Evolutionary conservation across 1,284 basidiomycete species (phyloP), one percentile per base, ranked within the genome.

Genomic region (Pseudozyma sp.): DNA sequence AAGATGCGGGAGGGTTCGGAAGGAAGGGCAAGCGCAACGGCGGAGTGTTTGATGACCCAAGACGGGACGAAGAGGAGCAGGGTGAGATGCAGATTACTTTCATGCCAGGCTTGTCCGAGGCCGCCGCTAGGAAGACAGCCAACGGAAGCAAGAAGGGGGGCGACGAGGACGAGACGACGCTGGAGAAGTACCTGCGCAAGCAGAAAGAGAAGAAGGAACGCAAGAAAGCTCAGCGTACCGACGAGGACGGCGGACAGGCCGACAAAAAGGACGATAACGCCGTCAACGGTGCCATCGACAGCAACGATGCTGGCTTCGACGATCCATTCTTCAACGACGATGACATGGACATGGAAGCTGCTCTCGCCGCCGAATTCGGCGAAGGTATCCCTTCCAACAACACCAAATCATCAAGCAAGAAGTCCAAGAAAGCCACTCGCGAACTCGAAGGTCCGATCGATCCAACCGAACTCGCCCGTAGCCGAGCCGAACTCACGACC

Each of bases 251-350:
- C 6, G 66, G 24, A 9, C 40, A n/a, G n/a, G 40, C 40, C n/a
- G 13, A 16, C 40, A 51, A 66, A n/a, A 39, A 50, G 14, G 14
- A 59, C 6, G 65, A 29, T 3, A 51, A 39, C 46, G 50, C 45
- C 7, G 67, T 52, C 13, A 54, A 62, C 44, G 65, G 52, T 3
- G 67, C 54, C 3, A 59, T 64, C 35, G 47, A 30, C 24, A 60
- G 40, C 58, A 62, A 40, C 6, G 66, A 63, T 16, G 50, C 67
- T 6, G 70, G 67, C 19, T 82, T 80, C 39, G 77, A 10, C 90
- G 94, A 53, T 89, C 93, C 44, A 86, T 88, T 13, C 87, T 97
- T 54, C 61, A 73, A 68, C 60, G 71, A 68, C 60, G 48, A 80
- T 16, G 80, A 79, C 16, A 59, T 56, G 63, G 83, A 84, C 77